These are phyloP conservation scores for Primulina huaijiensis DNA, from an alignment of 257 asterid genomes.

Conservation along the genomic window DNA sequence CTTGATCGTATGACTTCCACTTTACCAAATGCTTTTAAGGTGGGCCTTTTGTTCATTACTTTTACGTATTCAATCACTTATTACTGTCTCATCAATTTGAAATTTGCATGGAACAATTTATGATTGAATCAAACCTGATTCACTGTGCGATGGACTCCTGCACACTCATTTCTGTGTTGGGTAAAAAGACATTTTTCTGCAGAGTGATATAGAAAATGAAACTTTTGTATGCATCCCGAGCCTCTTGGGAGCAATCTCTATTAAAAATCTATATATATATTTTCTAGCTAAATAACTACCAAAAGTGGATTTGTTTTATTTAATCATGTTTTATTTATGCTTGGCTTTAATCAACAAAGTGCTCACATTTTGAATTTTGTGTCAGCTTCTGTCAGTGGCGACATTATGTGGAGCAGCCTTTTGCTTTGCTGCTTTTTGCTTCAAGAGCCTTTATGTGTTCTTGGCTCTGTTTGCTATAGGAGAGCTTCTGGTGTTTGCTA, in stretches of 20 bases:
- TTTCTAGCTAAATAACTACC: background rate
- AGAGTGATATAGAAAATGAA: no score
- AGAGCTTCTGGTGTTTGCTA: slow-evolving; percentile 78
- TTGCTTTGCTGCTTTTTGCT: slow-evolving; percentile 87
- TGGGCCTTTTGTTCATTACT: slow-evolving; percentile 20
- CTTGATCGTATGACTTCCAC: slow-evolving; percentile 77
- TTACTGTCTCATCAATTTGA: background rate
- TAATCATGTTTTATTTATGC: background rate
- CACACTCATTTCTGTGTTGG: no score
- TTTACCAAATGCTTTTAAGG: slow-evolving; percentile 89
- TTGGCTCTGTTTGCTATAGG: slow-evolving; percentile 70
- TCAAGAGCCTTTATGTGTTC: slow-evolving; percentile 59
- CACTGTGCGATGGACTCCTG: no score
- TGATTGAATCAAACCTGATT: slow-evolving; percentile 13
- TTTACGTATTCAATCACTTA: slow-evolving; percentile 2
- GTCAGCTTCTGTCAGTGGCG: slow-evolving; percentile 77
- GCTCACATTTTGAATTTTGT: slow-evolving; percentile 7
- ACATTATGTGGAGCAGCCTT: slow-evolving; percentile 64
- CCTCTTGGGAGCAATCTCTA: background rate
- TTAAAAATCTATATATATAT: background rate
- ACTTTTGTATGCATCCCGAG: background rate
- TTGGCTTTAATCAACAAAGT: slow-evolving; percentile 12
- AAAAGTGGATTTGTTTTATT: background rate
- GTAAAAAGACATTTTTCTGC: no score
- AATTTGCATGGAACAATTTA: slow-evolving; percentile 1